Conservation (phyloP, 1,284 basidiomycete genomes). For the Agroathelia rolfsii region DNA sequence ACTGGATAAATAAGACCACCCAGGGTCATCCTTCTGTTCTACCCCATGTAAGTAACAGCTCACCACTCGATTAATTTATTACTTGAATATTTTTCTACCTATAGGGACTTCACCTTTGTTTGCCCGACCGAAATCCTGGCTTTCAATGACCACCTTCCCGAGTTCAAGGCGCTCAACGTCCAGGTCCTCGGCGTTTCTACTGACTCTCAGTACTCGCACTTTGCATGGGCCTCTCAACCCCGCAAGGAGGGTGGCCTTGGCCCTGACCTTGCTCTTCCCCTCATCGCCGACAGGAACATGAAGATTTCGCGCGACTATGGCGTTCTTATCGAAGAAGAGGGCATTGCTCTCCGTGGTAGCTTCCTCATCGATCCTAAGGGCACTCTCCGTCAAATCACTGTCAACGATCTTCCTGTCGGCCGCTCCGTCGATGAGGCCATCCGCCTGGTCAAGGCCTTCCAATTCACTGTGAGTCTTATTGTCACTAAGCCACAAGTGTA, state of each 20-base stretch:
- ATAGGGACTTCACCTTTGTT: constrained; percentile 75
- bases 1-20: constrained; percentile 14
- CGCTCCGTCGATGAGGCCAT: constrained; percentile 86
- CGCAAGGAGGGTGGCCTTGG: constrained; percentile 82
- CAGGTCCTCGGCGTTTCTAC: constrained; percentile 79
- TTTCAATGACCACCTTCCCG: constrained; percentile 75
- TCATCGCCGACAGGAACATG: constrained; percentile 67
- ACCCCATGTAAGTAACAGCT: constrained; percentile 65
- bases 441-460: constrained; percentile 85
- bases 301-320: constrained; percentile 69
- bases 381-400: constrained; percentile 70
- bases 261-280: constrained; percentile 72
- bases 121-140: constrained; percentile 91
- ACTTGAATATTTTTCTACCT: constrained; percentile 5
- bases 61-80: constrained; percentile 10
- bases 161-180: constrained; percentile 67
- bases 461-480: constrained; percentile 57
- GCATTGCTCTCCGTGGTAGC: constrained; percentile 76
- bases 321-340: constrained; percentile 78
- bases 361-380: constrained; percentile 90
- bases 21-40: constrained; percentile 75
- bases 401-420: constrained; percentile 87
- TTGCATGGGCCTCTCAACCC: constrained; percentile 76
- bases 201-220: constrained; percentile 82
- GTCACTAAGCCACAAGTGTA: constrained; percentile 1